Conservation (phyloP, 257 asterid genomes). For the Solanum sejunctum region DNA sequence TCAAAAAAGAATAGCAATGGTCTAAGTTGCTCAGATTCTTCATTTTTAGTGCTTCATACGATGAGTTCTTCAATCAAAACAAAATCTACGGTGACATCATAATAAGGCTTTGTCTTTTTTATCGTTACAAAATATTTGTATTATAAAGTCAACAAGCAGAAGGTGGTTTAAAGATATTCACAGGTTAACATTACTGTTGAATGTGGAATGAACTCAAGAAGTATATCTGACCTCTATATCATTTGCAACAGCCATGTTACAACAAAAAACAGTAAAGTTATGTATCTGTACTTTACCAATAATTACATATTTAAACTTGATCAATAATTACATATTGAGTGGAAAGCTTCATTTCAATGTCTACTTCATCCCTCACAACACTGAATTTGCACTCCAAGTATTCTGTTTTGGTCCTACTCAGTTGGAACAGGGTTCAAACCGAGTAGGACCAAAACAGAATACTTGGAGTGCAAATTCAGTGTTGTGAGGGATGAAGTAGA, state of each 20-base stretch:
- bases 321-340: too few relatives aligned
- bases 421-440: too few relatives aligned
- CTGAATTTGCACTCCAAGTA: too few relatives aligned
- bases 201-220: background rate
- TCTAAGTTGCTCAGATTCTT: background rate
- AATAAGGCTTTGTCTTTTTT: background rate
- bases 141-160: background rate
- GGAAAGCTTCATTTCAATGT: too few relatives aligned
- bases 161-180: background rate
- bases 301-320: background rate
- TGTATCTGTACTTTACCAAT: background rate
- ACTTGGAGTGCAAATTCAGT: too few relatives aligned
- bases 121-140: background rate
- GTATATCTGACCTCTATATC: background rate
- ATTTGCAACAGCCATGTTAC: background rate
- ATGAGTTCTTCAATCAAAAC: background rate
- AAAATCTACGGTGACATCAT: background rate
- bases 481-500: too few relatives aligned
- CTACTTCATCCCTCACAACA: too few relatives aligned
- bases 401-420: too few relatives aligned
- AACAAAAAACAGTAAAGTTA: background rate
- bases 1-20: background rate
- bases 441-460: too few relatives aligned
- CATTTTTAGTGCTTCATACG: background rate
- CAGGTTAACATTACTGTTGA: background rate